Evolutionary conservation across 2,329 filamentous ascomycete species (phyloP), one percentile per base, ranked within the genome.

Genomic region (Trichoderma sp.): DNA sequence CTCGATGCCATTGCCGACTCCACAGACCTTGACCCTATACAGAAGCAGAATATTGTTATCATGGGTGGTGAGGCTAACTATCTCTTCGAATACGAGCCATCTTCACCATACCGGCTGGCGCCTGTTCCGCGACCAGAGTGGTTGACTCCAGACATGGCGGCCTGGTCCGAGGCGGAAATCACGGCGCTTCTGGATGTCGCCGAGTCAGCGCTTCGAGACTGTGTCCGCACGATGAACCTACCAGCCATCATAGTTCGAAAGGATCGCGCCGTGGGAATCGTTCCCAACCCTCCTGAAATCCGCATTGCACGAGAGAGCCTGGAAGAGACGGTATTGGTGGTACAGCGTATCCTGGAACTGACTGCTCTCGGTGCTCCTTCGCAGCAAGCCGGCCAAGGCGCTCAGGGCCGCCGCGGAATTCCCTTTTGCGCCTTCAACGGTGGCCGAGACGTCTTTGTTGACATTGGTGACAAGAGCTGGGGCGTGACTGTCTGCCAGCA

Each of bases 351-450:
- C 63, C 87, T 99, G 5, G 95, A 98, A 81, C 88, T 95, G 1
- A 92, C 92, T 34, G 92, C 92, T 80, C 87, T 74, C 76, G 80
- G 81, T 12, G 76, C 77, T 17, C 75, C 77, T 23, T 75, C 79
- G 17, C 79, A 77, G 26, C 77, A 78, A 1, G 75, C 76, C 7
- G 78, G 76, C 12, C 63, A 58, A 30, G 61, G 58, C 36, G 6
- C 39, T 3, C 71, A 70, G 34, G 67, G 58, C 7, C 74, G 28
- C 62, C 70, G 75, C 57, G 76, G 75, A 79, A 84, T 99, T 36
- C 96, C 96, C 0, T 99, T 98, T 79, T 99, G 96, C 79, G 96
- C 96, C 26, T 99, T 99, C 85, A 99, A 99, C 81, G 96, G 95
- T 68, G 96, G 96, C 12, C 95, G 96, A 73, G 96, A 99, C 80